These are phyloP conservation scores for Gleditsia sinensis DNA, from an alignment of 306 rosid genomes.

Conservation along the genomic window DNA sequence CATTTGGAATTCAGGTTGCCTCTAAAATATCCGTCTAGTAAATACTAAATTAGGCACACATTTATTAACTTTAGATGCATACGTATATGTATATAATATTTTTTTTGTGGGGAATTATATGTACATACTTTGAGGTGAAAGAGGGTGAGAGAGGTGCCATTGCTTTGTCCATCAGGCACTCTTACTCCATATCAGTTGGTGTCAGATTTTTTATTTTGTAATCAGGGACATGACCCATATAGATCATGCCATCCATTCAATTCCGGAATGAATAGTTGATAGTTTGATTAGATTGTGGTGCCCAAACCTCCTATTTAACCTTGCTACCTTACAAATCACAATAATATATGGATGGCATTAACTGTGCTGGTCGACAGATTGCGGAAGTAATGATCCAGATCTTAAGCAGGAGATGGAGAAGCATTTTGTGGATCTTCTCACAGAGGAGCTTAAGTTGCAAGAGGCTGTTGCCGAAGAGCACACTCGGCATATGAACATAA, in stretches of 20 bases:
- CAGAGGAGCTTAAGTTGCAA: conserved; percentile 90
- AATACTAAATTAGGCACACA: not conserved
- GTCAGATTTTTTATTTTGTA: conserved; percentile 5
- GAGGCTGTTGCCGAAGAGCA: conserved; percentile 76
- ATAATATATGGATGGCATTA: conserved; percentile 14
- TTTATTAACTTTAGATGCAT: not conserved
- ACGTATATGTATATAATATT: not conserved
- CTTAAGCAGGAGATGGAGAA: conserved; percentile 95
- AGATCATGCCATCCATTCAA: not conserved
- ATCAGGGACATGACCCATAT: conserved; percentile 13
- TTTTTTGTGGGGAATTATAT: not conserved
- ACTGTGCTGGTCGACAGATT: conserved; percentile 60
- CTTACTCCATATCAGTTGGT: not conserved
- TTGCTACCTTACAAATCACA: conserved; percentile 11
- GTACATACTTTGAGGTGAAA: not conserved
- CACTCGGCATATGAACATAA: conserved; percentile 77
- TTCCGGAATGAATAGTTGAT: too few species aligned
- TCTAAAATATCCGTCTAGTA: too few species aligned
- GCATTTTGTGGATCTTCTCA: conserved; percentile 89
- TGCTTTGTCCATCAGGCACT: conserved; percentile 16
- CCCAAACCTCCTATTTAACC: conserved; percentile 5
- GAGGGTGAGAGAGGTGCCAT: not conserved
- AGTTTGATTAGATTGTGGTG: too few species aligned
- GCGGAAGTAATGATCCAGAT: conserved; percentile 88
- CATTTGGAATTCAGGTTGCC: not conserved